These are phyloP conservation scores for Neostapfia colusana DNA, from an alignment of 176 grass and related monocot species.

Conservation along the genomic window DNA sequence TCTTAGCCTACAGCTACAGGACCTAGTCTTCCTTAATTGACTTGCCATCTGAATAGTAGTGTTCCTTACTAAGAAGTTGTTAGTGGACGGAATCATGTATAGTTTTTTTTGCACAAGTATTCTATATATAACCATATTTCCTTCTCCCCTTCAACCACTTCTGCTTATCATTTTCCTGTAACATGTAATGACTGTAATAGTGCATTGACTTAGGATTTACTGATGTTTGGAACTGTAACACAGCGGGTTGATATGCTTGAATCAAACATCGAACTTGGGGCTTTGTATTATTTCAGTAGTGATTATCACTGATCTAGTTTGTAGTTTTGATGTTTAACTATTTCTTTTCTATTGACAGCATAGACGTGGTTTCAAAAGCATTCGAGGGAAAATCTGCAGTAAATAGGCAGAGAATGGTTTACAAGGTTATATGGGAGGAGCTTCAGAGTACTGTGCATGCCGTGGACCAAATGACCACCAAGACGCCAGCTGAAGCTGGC, in stretches of 20 bases:
- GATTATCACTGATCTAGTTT: neutral
- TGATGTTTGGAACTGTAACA: neutral
- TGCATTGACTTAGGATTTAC: neutral
- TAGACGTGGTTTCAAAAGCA: slow-evolving; percentile 77
- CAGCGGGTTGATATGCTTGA: neutral
- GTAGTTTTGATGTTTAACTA: slow-evolving; percentile 27
- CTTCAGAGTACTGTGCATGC: slow-evolving; percentile 87
- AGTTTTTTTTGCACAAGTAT: too few relatives aligned
- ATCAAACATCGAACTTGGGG: neutral
- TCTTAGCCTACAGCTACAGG: neutral
- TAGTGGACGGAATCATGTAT: too few relatives aligned
- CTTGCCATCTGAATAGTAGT: neutral
- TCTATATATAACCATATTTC: too few relatives aligned
- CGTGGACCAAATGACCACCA: slow-evolving; percentile 91
- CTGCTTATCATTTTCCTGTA: too few relatives aligned
- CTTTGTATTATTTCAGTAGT: neutral
- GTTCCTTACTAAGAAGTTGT: neutral
- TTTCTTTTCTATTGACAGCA: slow-evolving; percentile 47
- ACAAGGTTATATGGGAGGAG: slow-evolving; percentile 97
- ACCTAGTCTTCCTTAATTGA: neutral
- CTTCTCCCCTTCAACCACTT: too few relatives aligned
- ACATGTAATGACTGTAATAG: neutral
- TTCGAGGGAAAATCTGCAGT: slow-evolving; percentile 84
- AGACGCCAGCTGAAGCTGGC: slow-evolving; percentile 66
- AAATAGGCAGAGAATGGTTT: slow-evolving; percentile 96